Evolutionary conservation across 2,329 filamentous ascomycete species (phyloP), one percentile per base, ranked within the genome.

Genomic region (Penicillium brasilianum): DNA sequence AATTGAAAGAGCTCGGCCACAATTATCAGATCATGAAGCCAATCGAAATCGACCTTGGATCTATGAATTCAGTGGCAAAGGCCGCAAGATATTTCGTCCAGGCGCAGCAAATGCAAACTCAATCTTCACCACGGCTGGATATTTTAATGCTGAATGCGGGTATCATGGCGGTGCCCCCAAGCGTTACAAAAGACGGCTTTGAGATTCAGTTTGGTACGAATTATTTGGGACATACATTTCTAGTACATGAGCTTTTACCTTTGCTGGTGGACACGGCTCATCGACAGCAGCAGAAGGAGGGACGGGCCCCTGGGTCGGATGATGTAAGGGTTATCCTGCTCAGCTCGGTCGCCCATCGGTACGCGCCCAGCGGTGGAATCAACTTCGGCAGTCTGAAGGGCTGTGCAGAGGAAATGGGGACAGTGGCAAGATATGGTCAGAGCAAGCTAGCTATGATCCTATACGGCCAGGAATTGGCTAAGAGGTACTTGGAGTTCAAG

Each of bases 191-290:
- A 18, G 81, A 84, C 46, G 81, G 80, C 46, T 83, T 82, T 62
- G 82, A 85, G 67, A 75, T 80, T 34, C 81, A 83, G 55, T 80
- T 84, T 59, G 83, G 80, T 34, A 83, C 79, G 10, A 84, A 85
- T 64, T 79, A 84, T 71, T 71, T 84, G 62, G 83, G 81, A n/a
- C 82, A 83, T 62, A 80, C 81, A 3, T 74, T 84, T 0, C 66
- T 84, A 13, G 82, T 77, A 9, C 80, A 79, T 39, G 73, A 82
- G 2, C 75, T 85, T 0, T 68, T 83, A 0, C 81, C 80, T 1
- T 73, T 69, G 0, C 67, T 84, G 52, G 71, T 77, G 10, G 63
- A 73, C 16, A 83, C 82, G 0, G 78, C 80, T 5, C 30, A 32
- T 32, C 30, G 30, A 32, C 30, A 32, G 30, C 30, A 32, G 30